These are phyloP conservation scores for Suillus subaureus DNA, from an alignment of 768 basidiomycete species.

Conservation along the genomic window DNA sequence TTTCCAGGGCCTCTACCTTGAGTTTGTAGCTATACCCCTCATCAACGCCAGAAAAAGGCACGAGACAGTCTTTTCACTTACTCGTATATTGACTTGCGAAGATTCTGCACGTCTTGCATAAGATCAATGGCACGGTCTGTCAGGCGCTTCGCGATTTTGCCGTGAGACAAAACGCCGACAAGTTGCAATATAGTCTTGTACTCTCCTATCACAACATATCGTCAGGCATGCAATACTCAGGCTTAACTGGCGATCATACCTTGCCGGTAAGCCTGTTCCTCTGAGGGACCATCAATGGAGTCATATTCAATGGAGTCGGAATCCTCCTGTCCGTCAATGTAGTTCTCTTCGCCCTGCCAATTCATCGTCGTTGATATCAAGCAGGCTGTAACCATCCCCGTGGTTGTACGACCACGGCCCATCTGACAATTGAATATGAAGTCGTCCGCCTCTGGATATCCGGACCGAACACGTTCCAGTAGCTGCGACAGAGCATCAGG, in stretches of 20 bases:
- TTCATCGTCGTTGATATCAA: conserved; percentile 76
- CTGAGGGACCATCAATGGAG: conserved; percentile 78
- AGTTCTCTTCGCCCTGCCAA: conserved; percentile 51
- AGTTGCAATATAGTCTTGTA: conserved; percentile 97
- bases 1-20: conserved; percentile 81
- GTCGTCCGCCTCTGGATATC: conserved; percentile 63
- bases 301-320: conserved; percentile 53
- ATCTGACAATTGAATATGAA: conserved; percentile 98
- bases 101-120: conserved; percentile 97
- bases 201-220: conserved; percentile 61
- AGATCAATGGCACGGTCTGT: conserved; percentile 88
- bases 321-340: conserved; percentile 38
- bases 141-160: conserved; percentile 89
- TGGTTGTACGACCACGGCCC: conserved; percentile 90
- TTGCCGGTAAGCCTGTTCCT: conserved; percentile 87
- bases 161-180: conserved; percentile 87
- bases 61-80: conserved; percentile 41
- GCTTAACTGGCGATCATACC: conserved; percentile 43
- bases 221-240: conserved; percentile 2
- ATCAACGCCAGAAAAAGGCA: conserved; percentile 7
- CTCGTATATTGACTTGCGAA: conserved; percentile 95
- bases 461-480: conserved; percentile 67
- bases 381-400: conserved; percentile 92
- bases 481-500: conserved; percentile 84
- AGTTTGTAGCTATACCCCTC: conserved; percentile 76